phyloP scores from a whole-genome alignment of 257 asterid species.

The Lantana camara region DNA sequence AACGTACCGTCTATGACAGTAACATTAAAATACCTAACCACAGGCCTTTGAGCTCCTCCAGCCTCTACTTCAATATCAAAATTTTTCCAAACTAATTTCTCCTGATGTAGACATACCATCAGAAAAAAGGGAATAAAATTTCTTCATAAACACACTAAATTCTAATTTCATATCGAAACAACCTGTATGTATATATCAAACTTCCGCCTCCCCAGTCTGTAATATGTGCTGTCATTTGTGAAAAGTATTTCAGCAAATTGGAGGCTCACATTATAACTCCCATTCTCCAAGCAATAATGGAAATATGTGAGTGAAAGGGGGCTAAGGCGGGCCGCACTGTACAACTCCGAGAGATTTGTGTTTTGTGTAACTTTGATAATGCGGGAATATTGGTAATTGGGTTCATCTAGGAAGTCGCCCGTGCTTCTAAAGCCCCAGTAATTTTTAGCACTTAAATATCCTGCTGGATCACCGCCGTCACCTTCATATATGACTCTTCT shows the following conservation, averaged over 20 bases:
- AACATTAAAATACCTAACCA: constrained; percentile 48
- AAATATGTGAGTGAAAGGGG: constrained; percentile 80
- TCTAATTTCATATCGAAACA: constrained; percentile 14
- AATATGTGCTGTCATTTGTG: constrained; percentile 60
- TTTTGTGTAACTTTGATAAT: constrained; percentile 32
- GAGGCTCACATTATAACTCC: constrained; percentile 69
- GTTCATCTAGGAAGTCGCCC: constrained; percentile 85
- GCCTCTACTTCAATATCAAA: constrained; percentile 77
- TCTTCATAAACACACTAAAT: background rate
- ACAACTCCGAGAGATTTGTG: constrained; percentile 55
- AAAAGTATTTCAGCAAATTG: constrained; percentile 77
- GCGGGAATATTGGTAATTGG: constrained; percentile 55
- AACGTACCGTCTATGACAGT: constrained; percentile 57
- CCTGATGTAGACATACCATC: constrained; percentile 49
- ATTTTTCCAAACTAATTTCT: constrained; percentile 53
- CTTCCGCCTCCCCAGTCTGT: constrained; percentile 73
- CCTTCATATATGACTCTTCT: constrained; percentile 62
- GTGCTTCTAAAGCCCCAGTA: constrained; percentile 88
- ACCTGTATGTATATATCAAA: constrained; percentile 90
- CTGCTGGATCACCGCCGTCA: constrained; percentile 71
- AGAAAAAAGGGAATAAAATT: constrained; percentile 23
- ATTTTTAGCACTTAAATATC: constrained; percentile 40
- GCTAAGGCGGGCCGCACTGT: constrained; percentile 71
- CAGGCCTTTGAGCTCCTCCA: constrained; percentile 61
- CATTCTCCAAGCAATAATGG: constrained; percentile 83